Base-by-base conservation (phyloP, 805 yeast species). In the Tetrapisispora fleetii region DNA sequence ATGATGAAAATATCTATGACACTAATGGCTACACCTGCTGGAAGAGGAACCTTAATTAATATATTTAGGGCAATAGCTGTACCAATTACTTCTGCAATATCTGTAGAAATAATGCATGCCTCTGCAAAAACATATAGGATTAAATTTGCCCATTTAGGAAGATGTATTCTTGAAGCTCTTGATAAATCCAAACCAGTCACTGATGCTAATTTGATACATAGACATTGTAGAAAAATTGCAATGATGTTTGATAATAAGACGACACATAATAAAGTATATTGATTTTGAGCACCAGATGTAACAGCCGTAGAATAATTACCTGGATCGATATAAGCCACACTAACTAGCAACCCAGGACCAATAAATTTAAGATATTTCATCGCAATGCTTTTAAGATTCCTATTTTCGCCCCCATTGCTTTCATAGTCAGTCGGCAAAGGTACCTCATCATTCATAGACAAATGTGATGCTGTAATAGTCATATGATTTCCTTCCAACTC, bases 221-320 rank as follows among this genome's bases (percentile, higher is more conserved):
- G 73, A 39, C 83, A 78, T 65, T 89, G 97, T 28, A 90, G 68
- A 44, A 88, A 75, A 28, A 88, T 85, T 0, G 96, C 96, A 69
- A 87, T 81, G 45, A 85, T 62, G 59, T 88, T 89, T n/a, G 95
- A 83, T 50, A 88, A 58, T 46, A 88, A 71, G 3, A 88, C 76
- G 30, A 83, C 75, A 64, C 86, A 85, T 45, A 89, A 71, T 46
- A 88, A 75, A 50, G 83, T 77, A 65, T 81, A 89, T 60, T 80
- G 77, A 58, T 81, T 85, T 48, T 79, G 74, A 2, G 95, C 90
- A 46, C 96, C 97, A 0, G 95, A 87, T 16, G 86, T 77, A 1
- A 89, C 95, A 16, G 93, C 88, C 0, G 96, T 85, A 40, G 95
- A 79, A 67, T 87, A 89, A 65, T 89, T 89, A 40, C 97, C 97